Conservation (phyloP, 1,284 basidiomycete genomes). For the Lignosus rhinocerotis region DNA sequence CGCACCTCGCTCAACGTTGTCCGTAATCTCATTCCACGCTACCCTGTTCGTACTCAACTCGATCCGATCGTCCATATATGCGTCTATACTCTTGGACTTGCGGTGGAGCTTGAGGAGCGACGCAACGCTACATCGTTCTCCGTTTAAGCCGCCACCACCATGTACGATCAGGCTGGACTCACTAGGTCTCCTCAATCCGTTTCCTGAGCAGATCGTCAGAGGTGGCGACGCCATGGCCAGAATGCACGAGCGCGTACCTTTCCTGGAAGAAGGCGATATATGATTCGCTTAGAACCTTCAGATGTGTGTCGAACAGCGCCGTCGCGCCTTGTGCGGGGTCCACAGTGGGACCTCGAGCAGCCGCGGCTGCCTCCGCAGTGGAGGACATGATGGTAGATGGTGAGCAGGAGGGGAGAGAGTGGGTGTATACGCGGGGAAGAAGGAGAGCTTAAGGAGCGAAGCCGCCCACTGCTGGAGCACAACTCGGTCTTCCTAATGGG, state of each 20-base stretch:
- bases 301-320: constrained; percentile 70
- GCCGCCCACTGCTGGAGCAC: neutral
- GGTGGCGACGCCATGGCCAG: constrained; percentile 5
- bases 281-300: constrained; percentile 69
- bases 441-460: constrained; percentile 2
- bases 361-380: constrained; percentile 15
- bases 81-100: constrained; percentile 68
- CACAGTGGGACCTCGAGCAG: constrained; percentile 7
- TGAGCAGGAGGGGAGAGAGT: neutral
- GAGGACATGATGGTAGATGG: constrained; percentile 14
- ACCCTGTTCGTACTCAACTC: constrained; percentile 60
- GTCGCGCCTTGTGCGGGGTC: constrained; percentile 51
- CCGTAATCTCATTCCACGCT: constrained; percentile 82
- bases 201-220: constrained; percentile 48
- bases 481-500: neutral
- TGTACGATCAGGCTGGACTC: constrained; percentile 30
- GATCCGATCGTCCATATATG: constrained; percentile 56
- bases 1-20: constrained; percentile 79
- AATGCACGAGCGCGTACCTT: constrained; percentile 50
- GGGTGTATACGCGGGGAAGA: neutral
- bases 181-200: constrained; percentile 84
- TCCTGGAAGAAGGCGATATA: constrained; percentile 85
- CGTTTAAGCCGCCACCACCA: neutral
- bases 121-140: constrained; percentile 53
- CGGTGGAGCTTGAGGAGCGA: constrained; percentile 70